Base-by-base conservation (phyloP, 352 stramenopile genomes). In the Phytophthora megakarya region DNA sequence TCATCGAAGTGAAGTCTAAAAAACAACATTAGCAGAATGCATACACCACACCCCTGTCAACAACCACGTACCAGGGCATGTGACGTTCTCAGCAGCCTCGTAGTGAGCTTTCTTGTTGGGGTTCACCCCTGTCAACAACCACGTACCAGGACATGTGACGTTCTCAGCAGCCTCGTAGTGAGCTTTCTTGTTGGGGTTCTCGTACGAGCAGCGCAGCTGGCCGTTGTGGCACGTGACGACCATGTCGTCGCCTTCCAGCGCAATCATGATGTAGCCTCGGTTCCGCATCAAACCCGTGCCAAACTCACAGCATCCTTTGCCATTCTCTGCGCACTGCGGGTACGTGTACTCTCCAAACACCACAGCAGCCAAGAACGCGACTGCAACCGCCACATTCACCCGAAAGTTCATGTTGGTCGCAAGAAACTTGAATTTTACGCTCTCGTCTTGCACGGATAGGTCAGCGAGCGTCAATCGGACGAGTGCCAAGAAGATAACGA, bases 201-300 rank as follows among this genome's bases (percentile, higher is more conserved):
- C 80, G 22, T 67, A 51, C 30, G 79, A 79, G 69, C 83, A 92
- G 50, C 73, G 68, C 65, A 92, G 67, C 32, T 50, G 58, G 51
- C 75, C 74, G 40, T 77, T 65, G 35, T 66, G 73, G 70, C 83
- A 92, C 25, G 83, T 92, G 65, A 92, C 75, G 45, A 86, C 78
- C 51, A 82, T 81, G 50, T 79, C 77, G 32, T 73, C 69, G 11
- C 74, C 73, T 40, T 77, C 59, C 38, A 88, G 25, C 33, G 56
- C 49, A 35, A 86, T 56, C 26, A 90, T 75, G 11, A 86, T 62
- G 67, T 87, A 89, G 25, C 83, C 83, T 25, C 70, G 83, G 61
- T 80, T 78, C 40, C 66, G 72, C 83, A 92, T 92, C 35, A 61
- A 73, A 19, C 70, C 71, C 30, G 60, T 75, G 56, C 75, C 77